Evolutionary conservation across 371 early-diverging fungal species (phyloP).

Genomic region (Mortierella sp.): DNA sequence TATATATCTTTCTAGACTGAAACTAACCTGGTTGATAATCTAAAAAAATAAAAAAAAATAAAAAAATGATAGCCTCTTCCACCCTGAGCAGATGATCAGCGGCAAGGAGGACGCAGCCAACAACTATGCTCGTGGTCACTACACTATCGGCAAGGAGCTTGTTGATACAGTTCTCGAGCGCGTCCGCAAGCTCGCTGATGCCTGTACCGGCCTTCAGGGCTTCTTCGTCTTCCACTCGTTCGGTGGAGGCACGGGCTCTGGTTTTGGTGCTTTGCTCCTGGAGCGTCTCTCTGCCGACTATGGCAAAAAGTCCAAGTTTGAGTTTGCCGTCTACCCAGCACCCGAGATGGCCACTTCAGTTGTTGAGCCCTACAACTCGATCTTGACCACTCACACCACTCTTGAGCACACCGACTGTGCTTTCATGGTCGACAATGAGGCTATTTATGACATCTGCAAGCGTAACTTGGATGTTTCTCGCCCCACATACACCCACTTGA

Average conservation of each 20-base stretch:
- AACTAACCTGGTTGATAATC: neutral
- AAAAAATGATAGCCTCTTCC: slow-evolving; percentile 78
- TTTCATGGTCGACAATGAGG: slow-evolving; percentile 99
- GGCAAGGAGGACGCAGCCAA: slow-evolving; percentile 99
- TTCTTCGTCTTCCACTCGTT: slow-evolving; percentile 98
- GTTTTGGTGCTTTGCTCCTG: slow-evolving; percentile 98
- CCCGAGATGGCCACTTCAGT: slow-evolving; percentile 98
- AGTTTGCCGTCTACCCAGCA: slow-evolving; percentile 99
- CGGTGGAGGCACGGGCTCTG: slow-evolving; percentile 99
- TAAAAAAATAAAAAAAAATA: neutral
- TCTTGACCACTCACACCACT: slow-evolving; percentile 98
- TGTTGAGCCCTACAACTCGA: slow-evolving; percentile 99
- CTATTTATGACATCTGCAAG: slow-evolving; percentile 99
- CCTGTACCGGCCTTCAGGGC: slow-evolving; percentile 97
- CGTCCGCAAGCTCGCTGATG: slow-evolving; percentile 97
- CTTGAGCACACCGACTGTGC: slow-evolving; percentile 98
- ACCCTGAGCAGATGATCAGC: slow-evolving; percentile 98
- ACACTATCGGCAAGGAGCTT: slow-evolving; percentile 99
- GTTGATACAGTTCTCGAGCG: slow-evolving; percentile 97
- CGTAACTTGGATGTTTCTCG: slow-evolving; percentile 98
- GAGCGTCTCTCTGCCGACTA: slow-evolving; percentile 98
- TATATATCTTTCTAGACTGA: neutral
- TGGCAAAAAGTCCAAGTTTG: slow-evolving; percentile 99
- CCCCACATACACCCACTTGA: slow-evolving; percentile 98
- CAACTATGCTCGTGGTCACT: slow-evolving; percentile 99